Evolutionary conservation across 257 asterid genomes (phyloP).

Genomic region (Solanum piurae): DNA sequence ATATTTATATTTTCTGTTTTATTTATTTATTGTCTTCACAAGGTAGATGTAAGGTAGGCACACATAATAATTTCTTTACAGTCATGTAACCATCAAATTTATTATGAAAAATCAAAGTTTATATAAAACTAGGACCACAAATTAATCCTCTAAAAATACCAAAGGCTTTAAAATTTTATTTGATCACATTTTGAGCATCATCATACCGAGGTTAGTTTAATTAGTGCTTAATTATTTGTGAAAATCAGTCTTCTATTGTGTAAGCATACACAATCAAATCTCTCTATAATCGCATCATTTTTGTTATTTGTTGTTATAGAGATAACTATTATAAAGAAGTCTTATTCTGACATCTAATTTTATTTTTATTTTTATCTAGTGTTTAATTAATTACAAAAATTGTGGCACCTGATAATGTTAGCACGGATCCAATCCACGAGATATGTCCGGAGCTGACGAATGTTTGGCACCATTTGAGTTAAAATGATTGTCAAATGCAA

Average conservation of each 20-base stretch:
- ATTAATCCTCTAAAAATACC: no score
- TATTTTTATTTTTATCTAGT: not conserved
- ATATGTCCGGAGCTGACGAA: no score
- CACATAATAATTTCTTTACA: no score
- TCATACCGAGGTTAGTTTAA: not conserved
- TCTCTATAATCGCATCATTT: not conserved
- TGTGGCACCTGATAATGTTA: no score
- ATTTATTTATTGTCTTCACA: not conserved
- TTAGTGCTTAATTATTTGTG: no score
- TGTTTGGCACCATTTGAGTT: no score
- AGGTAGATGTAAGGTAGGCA: not conserved
- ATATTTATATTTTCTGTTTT: not conserved
- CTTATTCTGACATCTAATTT: not conserved
- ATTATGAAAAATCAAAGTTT: no score
- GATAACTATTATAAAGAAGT: not conserved
- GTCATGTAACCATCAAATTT: no score
- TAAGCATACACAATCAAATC: not conserved
- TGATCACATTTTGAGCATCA: not conserved
- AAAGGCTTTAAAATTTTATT: not conserved
- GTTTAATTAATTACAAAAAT: no score
- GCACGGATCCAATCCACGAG: no score
- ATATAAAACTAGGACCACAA: no score
- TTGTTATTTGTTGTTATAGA: not conserved
- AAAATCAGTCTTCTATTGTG: not conserved
- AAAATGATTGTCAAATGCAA: no score